phyloP scores from a whole-genome alignment of 352 stramenopile species.

The Globisporangium echinulatum region DNA sequence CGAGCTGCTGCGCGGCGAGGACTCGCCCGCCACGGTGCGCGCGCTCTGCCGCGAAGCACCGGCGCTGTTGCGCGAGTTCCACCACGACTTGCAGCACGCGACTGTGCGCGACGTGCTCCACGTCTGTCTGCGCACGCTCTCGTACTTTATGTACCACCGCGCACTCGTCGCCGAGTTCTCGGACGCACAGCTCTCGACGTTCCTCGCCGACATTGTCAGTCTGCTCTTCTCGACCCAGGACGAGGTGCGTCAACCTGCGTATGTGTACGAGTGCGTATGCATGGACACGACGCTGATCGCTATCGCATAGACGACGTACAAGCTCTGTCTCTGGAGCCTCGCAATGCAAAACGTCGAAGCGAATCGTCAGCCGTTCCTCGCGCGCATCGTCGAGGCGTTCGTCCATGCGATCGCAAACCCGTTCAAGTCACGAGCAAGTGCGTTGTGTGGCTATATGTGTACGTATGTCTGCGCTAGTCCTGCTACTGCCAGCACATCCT shows the following conservation, averaged over 20 bases:
- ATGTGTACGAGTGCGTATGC: background rate
- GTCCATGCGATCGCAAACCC: constrained; percentile 67
- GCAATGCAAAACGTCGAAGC: constrained; percentile 51
- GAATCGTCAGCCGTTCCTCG: constrained; percentile 36
- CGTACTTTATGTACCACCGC: constrained; percentile 59
- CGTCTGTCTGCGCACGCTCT: constrained; percentile 47
- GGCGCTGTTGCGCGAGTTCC: constrained; percentile 31
- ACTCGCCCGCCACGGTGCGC: constrained; percentile 38
- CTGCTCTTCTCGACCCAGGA: constrained; percentile 49
- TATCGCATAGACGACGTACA: constrained; percentile 38
- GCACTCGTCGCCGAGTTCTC: constrained; percentile 31
- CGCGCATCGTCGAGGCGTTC: constrained; percentile 48
- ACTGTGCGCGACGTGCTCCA: constrained; percentile 32
- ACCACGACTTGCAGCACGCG: constrained; percentile 37
- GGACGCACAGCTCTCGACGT: constrained; percentile 27
- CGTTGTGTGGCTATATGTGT: constrained; percentile 6
- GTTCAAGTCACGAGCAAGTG: constrained; percentile 63
- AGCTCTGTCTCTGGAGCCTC: constrained; percentile 62
- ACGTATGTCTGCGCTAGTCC: no score
- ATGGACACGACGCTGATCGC: no score
- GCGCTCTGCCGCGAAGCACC: constrained; percentile 30
- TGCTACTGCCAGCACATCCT: background rate
- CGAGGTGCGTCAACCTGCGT: constrained; percentile 16
- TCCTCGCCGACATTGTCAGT: constrained; percentile 43
- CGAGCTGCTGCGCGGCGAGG: constrained; percentile 45